These are phyloP conservation scores for Nelumbo lutea DNA, from an alignment of 164 flowering plant species.

Conservation along the genomic window DNA sequence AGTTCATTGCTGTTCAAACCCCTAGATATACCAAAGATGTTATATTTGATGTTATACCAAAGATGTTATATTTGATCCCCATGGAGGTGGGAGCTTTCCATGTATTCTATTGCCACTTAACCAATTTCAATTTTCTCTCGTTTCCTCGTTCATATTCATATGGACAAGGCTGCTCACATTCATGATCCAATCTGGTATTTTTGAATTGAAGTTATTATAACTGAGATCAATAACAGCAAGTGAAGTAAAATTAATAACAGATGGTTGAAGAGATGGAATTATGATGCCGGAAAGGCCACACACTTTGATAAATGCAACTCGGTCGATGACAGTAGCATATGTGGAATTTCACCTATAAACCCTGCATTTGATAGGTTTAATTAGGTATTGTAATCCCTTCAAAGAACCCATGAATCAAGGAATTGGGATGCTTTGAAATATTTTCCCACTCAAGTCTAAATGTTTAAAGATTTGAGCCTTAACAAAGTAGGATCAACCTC, in stretches of 20 bases:
- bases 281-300: conserved; percentile 16
- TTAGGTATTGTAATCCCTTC: no score
- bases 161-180: conserved; percentile 21
- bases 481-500: no score
- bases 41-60: no score
- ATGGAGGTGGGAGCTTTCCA: conserved; percentile 29
- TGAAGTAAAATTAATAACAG: conserved; percentile 23
- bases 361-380: no score
- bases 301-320: conserved; percentile 23
- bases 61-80: no score
- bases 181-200: conserved; percentile 23
- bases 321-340: conserved; percentile 13
- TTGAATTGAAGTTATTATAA: conserved; percentile 21
- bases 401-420: conserved; percentile 29
- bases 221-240: conserved; percentile 32
- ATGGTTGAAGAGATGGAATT: conserved; percentile 5
- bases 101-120: conserved; percentile 25
- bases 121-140: conserved; percentile 7
- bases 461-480: conserved; percentile 20
- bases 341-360: no score
- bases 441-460: conserved; percentile 28
- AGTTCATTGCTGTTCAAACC: conserved; percentile 33
- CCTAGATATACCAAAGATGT: conserved; percentile 15
- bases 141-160: conserved; percentile 17
- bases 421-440: conserved; percentile 21